These are phyloP conservation scores for Aspergillus avenaceus DNA, from an alignment of 495 filamentous ascomycete genomes.

Conservation along the genomic window DNA sequence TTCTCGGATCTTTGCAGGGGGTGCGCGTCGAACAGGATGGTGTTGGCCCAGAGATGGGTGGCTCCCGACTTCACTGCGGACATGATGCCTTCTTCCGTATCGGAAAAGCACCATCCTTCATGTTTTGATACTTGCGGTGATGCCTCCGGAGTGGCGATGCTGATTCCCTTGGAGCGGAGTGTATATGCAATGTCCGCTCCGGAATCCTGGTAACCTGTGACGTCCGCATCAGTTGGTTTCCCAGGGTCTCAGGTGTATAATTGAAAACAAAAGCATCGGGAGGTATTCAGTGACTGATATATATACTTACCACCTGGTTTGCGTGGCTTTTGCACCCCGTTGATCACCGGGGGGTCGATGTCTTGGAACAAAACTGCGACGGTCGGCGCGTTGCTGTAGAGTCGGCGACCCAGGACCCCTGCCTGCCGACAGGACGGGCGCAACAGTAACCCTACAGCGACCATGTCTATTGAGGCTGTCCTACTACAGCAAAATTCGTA, in stretches of 20 bases:
- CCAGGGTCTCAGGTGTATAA: background rate
- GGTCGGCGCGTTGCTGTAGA: background rate
- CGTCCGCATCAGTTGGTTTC: background rate
- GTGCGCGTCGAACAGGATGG: conserved; percentile 32
- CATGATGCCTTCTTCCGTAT: conserved; percentile 32
- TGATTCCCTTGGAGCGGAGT: conserved; percentile 18
- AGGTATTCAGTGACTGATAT: background rate
- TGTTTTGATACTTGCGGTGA: conserved; percentile 13
- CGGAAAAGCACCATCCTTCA: conserved; percentile 33
- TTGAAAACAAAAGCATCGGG: background rate
- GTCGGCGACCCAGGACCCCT: background rate
- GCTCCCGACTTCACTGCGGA: conserved; percentile 27
- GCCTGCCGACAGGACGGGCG: too few species aligned
- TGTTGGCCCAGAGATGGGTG: conserved; percentile 39
- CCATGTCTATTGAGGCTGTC: too few species aligned
- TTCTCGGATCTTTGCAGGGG: conserved; percentile 26
- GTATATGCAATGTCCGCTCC: conserved; percentile 33
- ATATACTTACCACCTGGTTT: conserved; percentile 28
- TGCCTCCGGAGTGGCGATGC: conserved; percentile 14
- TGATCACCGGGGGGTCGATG: conserved; percentile 25
- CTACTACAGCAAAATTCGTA: too few species aligned
- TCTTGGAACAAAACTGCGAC: conserved; percentile 28
- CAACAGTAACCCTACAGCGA: too few species aligned
- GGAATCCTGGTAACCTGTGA: conserved; percentile 34
- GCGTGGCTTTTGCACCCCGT: conserved; percentile 24